phyloP scores from a whole-genome alignment of 1,284 basidiomycete species.

The Trichosporon sp. region DNA sequence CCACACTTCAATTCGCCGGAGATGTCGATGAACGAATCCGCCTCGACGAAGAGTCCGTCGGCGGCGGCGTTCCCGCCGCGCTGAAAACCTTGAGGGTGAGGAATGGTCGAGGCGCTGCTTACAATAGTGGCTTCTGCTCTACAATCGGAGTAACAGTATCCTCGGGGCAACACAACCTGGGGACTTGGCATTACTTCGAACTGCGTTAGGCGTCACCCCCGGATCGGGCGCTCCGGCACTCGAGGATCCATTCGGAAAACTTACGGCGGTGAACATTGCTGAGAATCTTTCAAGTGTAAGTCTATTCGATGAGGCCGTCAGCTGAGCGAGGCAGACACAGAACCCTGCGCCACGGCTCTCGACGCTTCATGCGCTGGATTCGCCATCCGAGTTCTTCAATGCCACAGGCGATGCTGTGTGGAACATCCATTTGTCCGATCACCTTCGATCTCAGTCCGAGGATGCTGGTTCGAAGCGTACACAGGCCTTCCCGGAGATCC shows the following conservation, averaged over 20 bases:
- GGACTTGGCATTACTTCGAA: neutral
- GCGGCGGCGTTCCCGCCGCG: conserved; percentile 25
- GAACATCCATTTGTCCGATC: neutral
- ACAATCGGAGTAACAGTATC: conserved; percentile 29
- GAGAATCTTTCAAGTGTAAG: conserved; percentile 22
- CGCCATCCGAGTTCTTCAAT: conserved; percentile 8
- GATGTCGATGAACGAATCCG: conserved; percentile 17
- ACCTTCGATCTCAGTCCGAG: neutral
- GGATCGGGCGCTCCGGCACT: neutral
- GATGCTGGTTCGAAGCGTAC: neutral
- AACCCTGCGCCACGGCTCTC: conserved; percentile 20
- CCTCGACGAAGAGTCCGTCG: conserved; percentile 26
- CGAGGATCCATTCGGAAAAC: neutral
- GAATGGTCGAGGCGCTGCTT: neutral
- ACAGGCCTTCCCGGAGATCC: conserved; percentile 26
- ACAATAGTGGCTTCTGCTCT: conserved; percentile 31
- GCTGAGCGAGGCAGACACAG: neutral
- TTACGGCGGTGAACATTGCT: conserved; percentile 11
- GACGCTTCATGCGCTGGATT: conserved; percentile 15
- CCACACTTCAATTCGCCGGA: neutral
- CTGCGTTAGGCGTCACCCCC: neutral
- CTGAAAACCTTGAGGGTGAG: conserved; percentile 36
- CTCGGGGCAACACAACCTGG: conserved; percentile 16
- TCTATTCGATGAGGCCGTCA: neutral
- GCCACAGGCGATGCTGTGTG: neutral